Evolutionary conservation across 805 yeast species (phyloP), one percentile per base, ranked within the genome.

Genomic region (Candida methanosorbosa): DNA sequence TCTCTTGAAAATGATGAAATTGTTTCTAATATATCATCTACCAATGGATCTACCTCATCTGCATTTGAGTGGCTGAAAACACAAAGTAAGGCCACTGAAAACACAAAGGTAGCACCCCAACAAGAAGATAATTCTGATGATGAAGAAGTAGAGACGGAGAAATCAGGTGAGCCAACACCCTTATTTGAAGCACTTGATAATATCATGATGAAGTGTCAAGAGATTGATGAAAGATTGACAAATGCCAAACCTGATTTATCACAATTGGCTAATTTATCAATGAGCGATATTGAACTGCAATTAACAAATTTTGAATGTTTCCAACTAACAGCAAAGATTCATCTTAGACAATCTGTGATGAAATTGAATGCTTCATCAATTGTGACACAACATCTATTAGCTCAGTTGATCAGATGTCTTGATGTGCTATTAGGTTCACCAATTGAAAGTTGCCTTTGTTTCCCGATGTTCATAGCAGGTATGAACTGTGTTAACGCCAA

Each of bases 401-500:
- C 64, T 34, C 77, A 75, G 41, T 59, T 81, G 35, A 48, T 70
- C 18, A 64, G 70, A 35, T 67, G 80, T 38, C 54, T 83, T 18
- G 84, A 79, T 43, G 64, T 72, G 3, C 66, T 82, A 4, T 48
- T 83, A 25, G 84, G 74, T 2, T 65, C 90, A 0, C 68, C 73
- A 1, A 78, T 81, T 29, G 87, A 82, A 47, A 78, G 84, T 3
- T 74, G 81, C 2, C 54, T 82, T 13, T 78, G 82, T 27, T 83
- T 84, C 54, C 94, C 94, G 0, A 54, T 82, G 41, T 84, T 84
- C 50, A 73, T 84, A 16, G 81, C 86, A 2, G 94, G 90, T 2
- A 70, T 83, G 48, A 78, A 77, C 50, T 70, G 81, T 43, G 68
- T 72, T 5, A 65, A 70, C 1, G 50, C 49, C n/a, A 57, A 45